Evolutionary conservation across 495 filamentous ascomycete genomes (phyloP), one percentile per base, ranked within the genome.

Genomic region (Penicillium riverlandense): DNA sequence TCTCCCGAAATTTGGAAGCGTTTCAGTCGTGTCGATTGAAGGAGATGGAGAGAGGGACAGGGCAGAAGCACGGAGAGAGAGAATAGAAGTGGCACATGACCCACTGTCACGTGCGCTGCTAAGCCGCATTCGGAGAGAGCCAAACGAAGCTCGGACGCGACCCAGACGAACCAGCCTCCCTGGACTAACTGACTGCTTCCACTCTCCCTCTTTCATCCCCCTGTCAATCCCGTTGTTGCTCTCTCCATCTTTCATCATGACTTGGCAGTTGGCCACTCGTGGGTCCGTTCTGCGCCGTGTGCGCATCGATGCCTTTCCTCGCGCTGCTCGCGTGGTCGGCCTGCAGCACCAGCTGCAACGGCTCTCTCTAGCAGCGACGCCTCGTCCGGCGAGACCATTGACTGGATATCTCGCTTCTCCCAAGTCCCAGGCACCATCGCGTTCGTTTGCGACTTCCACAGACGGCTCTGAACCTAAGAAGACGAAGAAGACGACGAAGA

Each of bases 61-160:
- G 6, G 22, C 22, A 22, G 22, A 3, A 22, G 22, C 22, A 22
- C 22, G 4, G 22, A 22, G 4, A 22, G 22, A 22, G 4, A 22
- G 22, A 22, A 22, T 22, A 22, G 22, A 22, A 22, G 4, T 22
- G 22, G 22, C 22, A 22, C 22, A 22, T 22, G 22, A 22, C 22
- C 22, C 42, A 28, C 28, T 45, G 45, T 48, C 39, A 53, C 40
- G 41, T 34, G 45, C 29, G 6, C 7, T 15, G 14, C 52, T 43
- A 57, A 48, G 37, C 65, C 58, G 35, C 35, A 56, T 57, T 31
- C 55, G 58, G 56, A 47, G 49, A 45, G 15, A 11, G 15, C 58
- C 49, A 63, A 65, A 63, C 54, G 53, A 54, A 45, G 44, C 44
- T 49, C 39, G 40, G 52, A 58, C 57, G 54, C 55, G 60, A 52